These are phyloP conservation scores for Amphicarpaea edgeworthii DNA, from an alignment of 306 rosid species.

Conservation along the genomic window DNA sequence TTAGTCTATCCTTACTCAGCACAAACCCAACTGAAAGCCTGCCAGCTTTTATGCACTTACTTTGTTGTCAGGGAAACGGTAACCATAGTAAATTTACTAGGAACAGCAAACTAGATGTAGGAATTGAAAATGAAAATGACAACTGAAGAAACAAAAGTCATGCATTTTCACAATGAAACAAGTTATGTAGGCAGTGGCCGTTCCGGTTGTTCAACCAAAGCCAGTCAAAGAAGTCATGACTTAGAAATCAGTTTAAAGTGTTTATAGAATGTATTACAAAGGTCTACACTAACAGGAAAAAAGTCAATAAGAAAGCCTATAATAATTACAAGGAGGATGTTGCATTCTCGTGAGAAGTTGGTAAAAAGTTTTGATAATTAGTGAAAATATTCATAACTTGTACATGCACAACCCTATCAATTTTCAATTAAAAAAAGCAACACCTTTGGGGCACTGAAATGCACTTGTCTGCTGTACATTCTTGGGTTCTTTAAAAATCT, in stretches of 20 bases:
- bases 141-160: conserved; percentile 3
- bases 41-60: background rate
- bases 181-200: too few species aligned
- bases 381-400: conserved; percentile 9
- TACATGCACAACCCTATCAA: conserved; percentile 11
- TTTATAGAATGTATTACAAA: conserved; percentile 6
- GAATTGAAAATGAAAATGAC: background rate
- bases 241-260: conserved; percentile 1
- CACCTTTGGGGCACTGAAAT: background rate
- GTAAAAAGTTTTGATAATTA: background rate
- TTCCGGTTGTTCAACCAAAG: too few species aligned
- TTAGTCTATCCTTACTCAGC: background rate
- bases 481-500: conserved; percentile 1
- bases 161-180: background rate
- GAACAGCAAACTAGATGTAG: background rate
- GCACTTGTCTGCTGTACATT: conserved; percentile 15
- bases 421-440: background rate
- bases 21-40: background rate
- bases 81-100: background rate
- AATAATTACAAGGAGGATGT: conserved; percentile 21
- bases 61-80: conserved; percentile 16
- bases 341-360: conserved; percentile 22
- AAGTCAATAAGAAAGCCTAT: background rate
- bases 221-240: background rate
- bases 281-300: conserved; percentile 8